Base-by-base conservation (phyloP, 1,139 yeast genomes). In the Debaryomycetaceae sp. region DNA sequence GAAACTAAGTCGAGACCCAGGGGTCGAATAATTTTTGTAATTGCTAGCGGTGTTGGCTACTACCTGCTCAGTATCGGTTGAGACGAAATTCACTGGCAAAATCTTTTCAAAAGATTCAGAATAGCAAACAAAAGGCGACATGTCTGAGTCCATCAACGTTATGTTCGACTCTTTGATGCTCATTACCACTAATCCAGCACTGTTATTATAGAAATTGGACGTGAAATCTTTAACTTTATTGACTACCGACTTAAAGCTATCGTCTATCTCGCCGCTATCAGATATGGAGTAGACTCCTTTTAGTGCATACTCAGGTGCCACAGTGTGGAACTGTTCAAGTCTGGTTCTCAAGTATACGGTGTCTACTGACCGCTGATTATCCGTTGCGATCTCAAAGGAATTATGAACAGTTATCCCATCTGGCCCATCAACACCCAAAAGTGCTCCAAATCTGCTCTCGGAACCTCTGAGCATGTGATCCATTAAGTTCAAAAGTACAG, bases 261-360 rank as follows among this genome's bases (percentile, higher is more conserved):
- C 42, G 38, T 46, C 44, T 22, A 48, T 47, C 5, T 37, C 45
- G 6, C 38, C n/a, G 8, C 36, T 40, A 7, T 46, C 23, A 6
- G 43, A 41, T 2, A 66, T 49, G 11, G 59, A 59, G 47, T 68
- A 70, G 1, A 68, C 37, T 0, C 76, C 76, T 6, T 69, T 49
- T 5, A 68, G 50, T 9, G 49, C 43, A 27, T 55, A 56, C 27
- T 59, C 57, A 0, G 74, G 72, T 9, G 55, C 46, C 0, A 68
- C 64, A 0, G 63, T 56, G 13, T 50, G 45, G 47, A 63, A 62
- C 45, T 69, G 72, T 5, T 53, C 58, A 34, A 57, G 50, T 42
- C 73, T 52, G 34, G 52, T 57, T 17, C 54, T 39, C 34, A 67
- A 55, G 45, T 58, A 69, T 5, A 53, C 58, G 24, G 47, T 42